Evolutionary conservation across 2,329 filamentous ascomycete genomes (phyloP), one percentile per base, ranked within the genome.

Genomic region (Monilinia fructicola): DNA sequence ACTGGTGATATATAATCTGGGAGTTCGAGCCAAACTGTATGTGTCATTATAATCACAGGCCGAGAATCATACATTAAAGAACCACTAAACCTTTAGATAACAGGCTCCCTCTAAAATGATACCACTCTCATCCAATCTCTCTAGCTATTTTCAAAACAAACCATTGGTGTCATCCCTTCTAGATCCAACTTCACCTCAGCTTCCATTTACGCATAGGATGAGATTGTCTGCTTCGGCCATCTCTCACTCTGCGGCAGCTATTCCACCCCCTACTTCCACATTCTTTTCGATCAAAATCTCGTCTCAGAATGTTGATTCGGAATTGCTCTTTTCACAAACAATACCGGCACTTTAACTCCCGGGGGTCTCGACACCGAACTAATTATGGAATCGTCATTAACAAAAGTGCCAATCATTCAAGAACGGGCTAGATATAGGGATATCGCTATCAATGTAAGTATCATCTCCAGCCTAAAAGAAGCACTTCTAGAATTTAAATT

Each of bases 221-320:
- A 53, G 1, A 60, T 70, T 12, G 23, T 68, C n/a, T 53, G 63
- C 9, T 60, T 69, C 16, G 52, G 53, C 1, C 14, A 31, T 5
- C 54, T 55, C 14, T 28, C n/a, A 16, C 46, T 64, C 21, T 58
- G 50, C 2, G 38, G 54, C 42, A 61, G 40, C 12, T 65, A 63
- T 38, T 60, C 59, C 12, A 67, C 59, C 12, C 26, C 64, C 14
- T 69, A 54, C 16, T 66, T 70, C 44, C 44, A 65, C 23, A 35
- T 35, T 18, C 62, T 70, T 11, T 69, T 65, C 18, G 18, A 26
- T 18, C 28, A 59, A 53, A 23, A 38, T 23, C 21, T 35, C 14
- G 31, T 67, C 7, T 5, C 31, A 12, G 54, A 67, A 46, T 67
- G 53, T 23, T 42, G 66, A 28, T 70, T 69, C n/a, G 60, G 66